Conservation (phyloP, 2,329 filamentous ascomycete species). For the Immersiporthe knoxdaviesiana region DNA sequence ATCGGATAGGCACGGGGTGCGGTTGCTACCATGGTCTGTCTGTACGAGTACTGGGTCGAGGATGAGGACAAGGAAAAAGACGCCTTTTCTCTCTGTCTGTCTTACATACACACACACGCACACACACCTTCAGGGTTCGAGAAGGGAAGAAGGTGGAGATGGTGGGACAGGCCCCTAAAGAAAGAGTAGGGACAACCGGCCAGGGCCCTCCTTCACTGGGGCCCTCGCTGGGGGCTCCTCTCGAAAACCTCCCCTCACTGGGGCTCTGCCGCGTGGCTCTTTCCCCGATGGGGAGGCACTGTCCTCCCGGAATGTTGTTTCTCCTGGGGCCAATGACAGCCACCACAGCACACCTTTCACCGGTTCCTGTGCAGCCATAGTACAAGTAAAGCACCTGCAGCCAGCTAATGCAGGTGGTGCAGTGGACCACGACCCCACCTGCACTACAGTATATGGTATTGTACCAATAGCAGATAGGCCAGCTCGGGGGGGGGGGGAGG, state of each 20-base stretch:
- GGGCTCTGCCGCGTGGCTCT: constrained; percentile 5
- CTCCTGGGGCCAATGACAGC: background rate
- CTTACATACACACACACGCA: background rate
- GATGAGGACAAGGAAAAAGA: background rate
- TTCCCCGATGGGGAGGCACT: background rate
- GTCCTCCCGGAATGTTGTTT: background rate
- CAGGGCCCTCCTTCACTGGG: background rate
- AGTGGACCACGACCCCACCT: background rate
- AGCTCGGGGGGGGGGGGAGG: no score
- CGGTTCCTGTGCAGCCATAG: no score
- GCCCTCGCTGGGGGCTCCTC: background rate
- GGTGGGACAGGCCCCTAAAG: background rate
- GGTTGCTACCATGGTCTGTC: background rate
- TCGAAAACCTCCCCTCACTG: background rate
- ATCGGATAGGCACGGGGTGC: background rate
- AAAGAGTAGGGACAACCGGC: background rate
- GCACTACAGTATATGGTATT: background rate
- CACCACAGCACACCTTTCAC: background rate
- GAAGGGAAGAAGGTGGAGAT: background rate
- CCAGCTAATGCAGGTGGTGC: background rate
- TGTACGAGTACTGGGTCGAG: background rate
- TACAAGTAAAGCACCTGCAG: background rate
- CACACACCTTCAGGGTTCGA: background rate
- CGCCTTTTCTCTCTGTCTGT: no score
- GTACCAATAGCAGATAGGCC: background rate